Conservation (phyloP, 495 filamentous ascomycete genomes). For the Aspergillus bridgeri region DNA sequence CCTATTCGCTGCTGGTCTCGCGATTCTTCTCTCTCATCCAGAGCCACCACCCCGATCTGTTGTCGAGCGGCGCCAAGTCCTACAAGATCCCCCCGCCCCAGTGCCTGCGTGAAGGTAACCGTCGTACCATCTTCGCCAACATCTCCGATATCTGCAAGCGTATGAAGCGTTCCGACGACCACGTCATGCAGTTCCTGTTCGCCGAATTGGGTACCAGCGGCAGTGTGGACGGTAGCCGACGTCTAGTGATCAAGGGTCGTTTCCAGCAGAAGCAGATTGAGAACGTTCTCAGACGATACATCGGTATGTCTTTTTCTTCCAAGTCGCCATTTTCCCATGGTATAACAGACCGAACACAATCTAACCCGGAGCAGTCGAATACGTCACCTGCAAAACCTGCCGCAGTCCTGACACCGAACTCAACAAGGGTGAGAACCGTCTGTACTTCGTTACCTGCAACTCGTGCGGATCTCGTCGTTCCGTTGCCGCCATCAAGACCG, state of each 20-base stretch:
- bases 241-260: constrained; percentile 96
- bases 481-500: constrained; percentile 97
- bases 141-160: constrained; percentile 87
- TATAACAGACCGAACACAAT: constrained; percentile 3
- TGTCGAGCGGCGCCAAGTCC: constrained; percentile 79
- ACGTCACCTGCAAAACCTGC: constrained; percentile 98
- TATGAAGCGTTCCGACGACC: constrained; percentile 97
- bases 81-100: constrained; percentile 99
- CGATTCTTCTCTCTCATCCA: constrained; percentile 92
- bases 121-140: constrained; percentile 99
- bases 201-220: constrained; percentile 96
- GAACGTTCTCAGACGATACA: constrained; percentile 90
- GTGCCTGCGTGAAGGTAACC: constrained; percentile 98
- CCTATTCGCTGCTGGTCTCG: constrained; percentile 76
- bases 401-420: constrained; percentile 91
- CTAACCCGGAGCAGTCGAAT: constrained; percentile 65
- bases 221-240: constrained; percentile 85
- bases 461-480: constrained; percentile 86
- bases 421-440: constrained; percentile 96
- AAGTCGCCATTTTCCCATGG: not conserved
- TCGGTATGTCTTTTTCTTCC: constrained; percentile 58
- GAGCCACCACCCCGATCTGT: constrained; percentile 90
- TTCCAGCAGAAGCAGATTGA: constrained; percentile 99
- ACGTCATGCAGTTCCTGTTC: constrained; percentile 95
- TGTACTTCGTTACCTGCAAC: constrained; percentile 82